phyloP scores from a whole-genome alignment of 192 early-diverging fungal genomes.

The Dispira simplex region DNA sequence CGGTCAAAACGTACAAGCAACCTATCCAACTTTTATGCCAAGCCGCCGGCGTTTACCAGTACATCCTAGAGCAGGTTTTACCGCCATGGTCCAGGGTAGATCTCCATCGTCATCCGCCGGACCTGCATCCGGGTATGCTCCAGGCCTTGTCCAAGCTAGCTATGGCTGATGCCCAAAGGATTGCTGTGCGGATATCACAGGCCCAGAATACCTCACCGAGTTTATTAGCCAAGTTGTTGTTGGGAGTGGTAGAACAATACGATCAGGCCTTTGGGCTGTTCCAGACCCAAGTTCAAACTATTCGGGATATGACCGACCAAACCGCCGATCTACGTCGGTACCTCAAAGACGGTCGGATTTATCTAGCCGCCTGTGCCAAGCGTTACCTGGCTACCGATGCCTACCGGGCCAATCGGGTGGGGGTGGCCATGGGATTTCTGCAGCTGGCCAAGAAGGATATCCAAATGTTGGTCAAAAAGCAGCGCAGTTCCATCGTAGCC shows the following conservation, averaged over 20 bases:
- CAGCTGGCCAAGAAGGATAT: not conserved
- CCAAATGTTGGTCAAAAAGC: not conserved
- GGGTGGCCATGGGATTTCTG: slow-evolving; percentile 4
- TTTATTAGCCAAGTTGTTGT: slow-evolving; percentile 5
- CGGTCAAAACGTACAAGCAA: not conserved
- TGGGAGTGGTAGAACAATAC: slow-evolving; percentile 10
- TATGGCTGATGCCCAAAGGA: slow-evolving; percentile 11
- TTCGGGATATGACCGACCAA: not conserved
- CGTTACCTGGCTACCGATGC: slow-evolving; percentile 7
- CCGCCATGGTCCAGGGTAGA: not conserved
- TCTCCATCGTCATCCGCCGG: not conserved
- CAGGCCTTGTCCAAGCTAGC: not conserved
- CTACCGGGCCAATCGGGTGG: not conserved
- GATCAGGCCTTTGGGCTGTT: slow-evolving; percentile 1
- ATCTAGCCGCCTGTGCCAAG: slow-evolving; percentile 4
- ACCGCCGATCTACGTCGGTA: slow-evolving; percentile 3
- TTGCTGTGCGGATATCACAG: slow-evolving; percentile 4
- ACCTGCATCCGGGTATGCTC: not conserved
- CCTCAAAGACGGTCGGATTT: not conserved
- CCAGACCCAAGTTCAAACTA: not conserved
- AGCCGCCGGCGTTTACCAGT: slow-evolving; percentile 6
- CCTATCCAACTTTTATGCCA: slow-evolving; percentile 1
- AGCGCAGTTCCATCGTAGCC: not conserved
- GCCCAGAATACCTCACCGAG: slow-evolving; percentile 3
- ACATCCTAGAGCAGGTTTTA: not conserved